These are phyloP conservation scores for Metschnikowia sp. DNA, from an alignment of 805 yeast species.

Conservation along the genomic window DNA sequence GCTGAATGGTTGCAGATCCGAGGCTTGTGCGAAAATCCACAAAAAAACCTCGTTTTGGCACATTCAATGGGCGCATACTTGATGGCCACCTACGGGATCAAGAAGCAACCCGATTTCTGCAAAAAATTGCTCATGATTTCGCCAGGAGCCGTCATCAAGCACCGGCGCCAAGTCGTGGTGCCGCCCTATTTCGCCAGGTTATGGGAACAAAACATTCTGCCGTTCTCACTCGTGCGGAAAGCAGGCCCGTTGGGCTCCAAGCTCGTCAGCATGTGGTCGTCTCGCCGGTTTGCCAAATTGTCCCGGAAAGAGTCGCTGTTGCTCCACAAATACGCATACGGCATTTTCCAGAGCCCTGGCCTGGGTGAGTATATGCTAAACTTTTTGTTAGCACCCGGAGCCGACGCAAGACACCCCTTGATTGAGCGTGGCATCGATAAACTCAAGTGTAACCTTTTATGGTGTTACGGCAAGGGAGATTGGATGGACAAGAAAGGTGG, in stretches of 20 bases:
- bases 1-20: constrained; percentile 58
- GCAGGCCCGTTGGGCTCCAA: constrained; percentile 82
- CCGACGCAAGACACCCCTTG: constrained; percentile 78
- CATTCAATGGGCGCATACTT: constrained; percentile 94
- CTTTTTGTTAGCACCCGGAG: constrained; percentile 85
- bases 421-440: constrained; percentile 45
- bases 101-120: constrained; percentile 54
- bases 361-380: constrained; percentile 92
- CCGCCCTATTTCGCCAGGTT: constrained; percentile 77
- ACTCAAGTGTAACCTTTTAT: constrained; percentile 58
- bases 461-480: constrained; percentile 83
- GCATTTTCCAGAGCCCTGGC: constrained; percentile 81
- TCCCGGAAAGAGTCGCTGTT: constrained; percentile 42
- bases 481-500: constrained; percentile 62
- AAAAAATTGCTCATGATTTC: constrained; percentile 73
- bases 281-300: constrained; percentile 69
- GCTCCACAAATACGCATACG: constrained; percentile 77
- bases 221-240: constrained; percentile 74
- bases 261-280: constrained; percentile 86
- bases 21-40: constrained; percentile 31
- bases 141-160: constrained; percentile 80
- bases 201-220: constrained; percentile 87
- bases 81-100: constrained; percentile 62
- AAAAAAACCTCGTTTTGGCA: constrained; percentile 60
- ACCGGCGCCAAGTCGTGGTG: constrained; percentile 40